Evolutionary conservation across 2,329 filamentous ascomycete species (phyloP).

Genomic region (Penicillium olsonii): DNA sequence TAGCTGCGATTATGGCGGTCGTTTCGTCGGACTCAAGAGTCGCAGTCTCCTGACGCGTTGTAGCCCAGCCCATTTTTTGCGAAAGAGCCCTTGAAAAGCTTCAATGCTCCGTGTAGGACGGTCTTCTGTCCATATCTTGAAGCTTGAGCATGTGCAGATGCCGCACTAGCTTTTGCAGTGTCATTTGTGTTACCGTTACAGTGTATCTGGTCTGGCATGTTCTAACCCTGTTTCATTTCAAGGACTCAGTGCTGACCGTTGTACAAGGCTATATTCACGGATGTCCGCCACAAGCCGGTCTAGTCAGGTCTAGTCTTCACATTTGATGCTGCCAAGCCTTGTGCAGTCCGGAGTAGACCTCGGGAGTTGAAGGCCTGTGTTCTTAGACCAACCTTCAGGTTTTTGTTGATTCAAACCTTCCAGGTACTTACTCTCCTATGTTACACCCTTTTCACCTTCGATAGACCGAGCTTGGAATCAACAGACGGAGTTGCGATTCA

Average conservation of each 20-base stretch:
- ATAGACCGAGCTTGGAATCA: too few species aligned
- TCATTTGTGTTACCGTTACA: slow-evolving; percentile 8
- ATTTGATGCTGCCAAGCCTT: too few species aligned
- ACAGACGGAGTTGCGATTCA: too few species aligned
- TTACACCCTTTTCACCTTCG: too few species aligned
- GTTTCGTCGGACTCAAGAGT: slow-evolving; percentile 14
- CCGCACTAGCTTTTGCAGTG: not conserved
- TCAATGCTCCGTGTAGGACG: not conserved
- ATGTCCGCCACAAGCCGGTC: not conserved
- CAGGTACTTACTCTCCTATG: too few species aligned
- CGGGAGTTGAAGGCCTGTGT: too few species aligned
- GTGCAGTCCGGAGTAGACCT: too few species aligned
- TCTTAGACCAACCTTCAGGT: too few species aligned
- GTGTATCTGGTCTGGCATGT: not conserved
- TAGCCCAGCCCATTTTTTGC: slow-evolving; percentile 20
- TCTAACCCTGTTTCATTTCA: not conserved
- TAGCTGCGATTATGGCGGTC: slow-evolving; percentile 29
- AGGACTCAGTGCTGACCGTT: not conserved
- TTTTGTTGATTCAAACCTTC: too few species aligned
- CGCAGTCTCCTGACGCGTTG: not conserved
- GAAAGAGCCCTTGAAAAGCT: not conserved
- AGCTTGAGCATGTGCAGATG: not conserved
- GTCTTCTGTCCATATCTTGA: not conserved
- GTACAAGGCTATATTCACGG: not conserved
- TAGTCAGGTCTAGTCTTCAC: not conserved